phyloP scores from a whole-genome alignment of 2,329 filamentous ascomycete genomes.

The Fusarium odoratissimum region DNA sequence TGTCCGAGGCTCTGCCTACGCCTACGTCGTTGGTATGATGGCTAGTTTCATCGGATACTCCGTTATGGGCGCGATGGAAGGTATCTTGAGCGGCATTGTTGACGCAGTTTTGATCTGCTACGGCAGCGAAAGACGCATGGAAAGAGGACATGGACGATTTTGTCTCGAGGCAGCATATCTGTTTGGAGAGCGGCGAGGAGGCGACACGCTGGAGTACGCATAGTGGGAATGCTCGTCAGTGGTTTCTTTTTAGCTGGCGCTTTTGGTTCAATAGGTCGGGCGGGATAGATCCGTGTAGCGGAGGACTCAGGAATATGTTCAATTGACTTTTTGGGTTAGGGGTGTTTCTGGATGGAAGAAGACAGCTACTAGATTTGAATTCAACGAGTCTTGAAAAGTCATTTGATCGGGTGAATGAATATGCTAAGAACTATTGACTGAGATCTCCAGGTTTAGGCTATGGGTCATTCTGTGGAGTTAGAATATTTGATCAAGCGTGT shows the following conservation, averaged over 20 bases:
- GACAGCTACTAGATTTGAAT: slow-evolving; percentile 14
- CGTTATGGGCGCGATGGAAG: slow-evolving; percentile 89
- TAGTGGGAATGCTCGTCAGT: slow-evolving; percentile 28
- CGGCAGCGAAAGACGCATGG: slow-evolving; percentile 84
- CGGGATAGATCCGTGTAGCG: slow-evolving; percentile 34
- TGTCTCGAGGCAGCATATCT: slow-evolving; percentile 92
- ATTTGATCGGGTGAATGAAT: background rate
- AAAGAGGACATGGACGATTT: slow-evolving; percentile 77
- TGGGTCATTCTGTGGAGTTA: too few species aligned
- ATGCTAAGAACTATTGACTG: background rate
- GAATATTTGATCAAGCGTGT: background rate
- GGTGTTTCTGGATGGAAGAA: background rate
- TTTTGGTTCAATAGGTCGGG: slow-evolving; percentile 8
- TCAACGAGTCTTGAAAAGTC: background rate
- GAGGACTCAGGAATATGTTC: slow-evolving; percentile 6
- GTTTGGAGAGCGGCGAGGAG: slow-evolving; percentile 74
- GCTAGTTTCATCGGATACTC: slow-evolving; percentile 96
- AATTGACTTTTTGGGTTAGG: background rate
- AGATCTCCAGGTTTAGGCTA: background rate
- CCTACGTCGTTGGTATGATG: slow-evolving; percentile 91
- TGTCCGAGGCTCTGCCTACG: slow-evolving; percentile 85
- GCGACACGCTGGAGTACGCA: slow-evolving; percentile 46
- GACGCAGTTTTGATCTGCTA: slow-evolving; percentile 94
- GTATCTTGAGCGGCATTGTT: slow-evolving; percentile 85
- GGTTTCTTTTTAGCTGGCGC: slow-evolving; percentile 30